Evolutionary conservation across 495 filamentous ascomycete species (phyloP), one percentile per base, ranked within the genome.

Genomic region (Xylaria castorea): DNA sequence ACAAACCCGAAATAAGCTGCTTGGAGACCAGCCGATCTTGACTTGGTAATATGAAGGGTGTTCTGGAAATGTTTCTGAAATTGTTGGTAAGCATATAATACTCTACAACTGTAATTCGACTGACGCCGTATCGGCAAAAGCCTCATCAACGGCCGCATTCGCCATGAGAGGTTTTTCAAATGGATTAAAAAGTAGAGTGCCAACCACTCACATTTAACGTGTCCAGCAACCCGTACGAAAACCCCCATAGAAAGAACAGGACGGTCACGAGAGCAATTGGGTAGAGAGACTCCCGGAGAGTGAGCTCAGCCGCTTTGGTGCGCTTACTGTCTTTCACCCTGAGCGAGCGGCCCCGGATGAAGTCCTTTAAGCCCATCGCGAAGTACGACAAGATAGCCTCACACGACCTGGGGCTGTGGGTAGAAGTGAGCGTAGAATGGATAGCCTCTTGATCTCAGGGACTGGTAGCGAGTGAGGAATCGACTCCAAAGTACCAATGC

Each of bases 201-300:
- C 27, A 55, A 51, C 14, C n/a, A 42, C 64, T 73, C 58, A 73
- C 71, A 67, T 79, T 79, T 57, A 79, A 58, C 68, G 80, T 77
- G 71, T 94, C 93, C 61, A 94, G 84, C 1, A 91, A 87, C 70
- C 92, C 92, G 78, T 95, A 94, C 2, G 91, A 89, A 75, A 95
- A 93, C 0, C 93, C 93, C 93, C 92, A 95, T 8, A 96, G 85
- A 80, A 97, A 95, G 81, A 94, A 95, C 4, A 95, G 84, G 67
- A 94, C 84, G 9, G 91, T 94, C 61, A 92, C 90, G 48, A 92
- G 83, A 65, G 65, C 78, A 36, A 78, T 74, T 0, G 80, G 30
- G 82, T 85, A 70, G 81, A 90, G 74, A 70, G 87, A 89, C 76
- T 90, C 85, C 27, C 89, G 81, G 27, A 92, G 76, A 12, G 89